Percentiles rank a stretch among this genome's conserved stretches.
Conservation (phyloP, 257 asterid genomes). For the Eustoma russellianum region DNA sequence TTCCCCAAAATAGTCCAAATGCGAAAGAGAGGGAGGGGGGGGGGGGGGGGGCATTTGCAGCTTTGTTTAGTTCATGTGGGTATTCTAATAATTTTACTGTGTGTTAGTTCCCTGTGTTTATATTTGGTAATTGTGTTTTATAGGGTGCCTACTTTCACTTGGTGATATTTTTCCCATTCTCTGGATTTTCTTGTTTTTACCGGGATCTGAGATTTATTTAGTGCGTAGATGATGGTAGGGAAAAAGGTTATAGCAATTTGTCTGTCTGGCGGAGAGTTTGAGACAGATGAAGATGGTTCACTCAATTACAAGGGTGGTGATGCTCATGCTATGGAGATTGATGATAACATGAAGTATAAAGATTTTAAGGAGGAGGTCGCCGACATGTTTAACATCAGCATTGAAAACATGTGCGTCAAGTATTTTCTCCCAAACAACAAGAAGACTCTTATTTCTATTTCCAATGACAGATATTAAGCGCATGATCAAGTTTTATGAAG, state of each 20-base stretch:
- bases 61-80: too few relatives aligned
- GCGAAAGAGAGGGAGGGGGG: too few relatives aligned
- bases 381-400: slow-evolving; percentile 74
- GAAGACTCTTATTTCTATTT: slow-evolving; percentile 84
- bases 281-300: slow-evolving; percentile 63
- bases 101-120: too few relatives aligned
- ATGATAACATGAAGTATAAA: slow-evolving; percentile 59
- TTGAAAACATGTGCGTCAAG: slow-evolving; percentile 49
- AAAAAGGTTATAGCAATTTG: slow-evolving; percentile 82
- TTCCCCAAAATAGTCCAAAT: too few relatives aligned
- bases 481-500: slow-evolving; percentile 71
- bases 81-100: too few relatives aligned
- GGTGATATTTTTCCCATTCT: too few relatives aligned
- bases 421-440: slow-evolving; percentile 89
- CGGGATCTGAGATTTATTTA: too few relatives aligned
- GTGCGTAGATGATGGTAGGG: slow-evolving; percentile 45
- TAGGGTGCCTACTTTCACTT: too few relatives aligned
- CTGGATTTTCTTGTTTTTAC: too few relatives aligned
- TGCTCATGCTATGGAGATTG: slow-evolving; percentile 98
- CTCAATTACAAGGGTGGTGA: slow-evolving; percentile 84
- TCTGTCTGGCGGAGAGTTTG: slow-evolving; percentile 92
- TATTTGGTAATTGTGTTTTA: too few relatives aligned
- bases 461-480: slow-evolving; percentile 89
- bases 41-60: too few relatives aligned
- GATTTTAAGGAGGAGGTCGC: slow-evolving; percentile 77